Evolutionary conservation across 345 rosid genomes (phyloP), one percentile per base, ranked within the genome.

Genomic region (Camelina neglecta): DNA sequence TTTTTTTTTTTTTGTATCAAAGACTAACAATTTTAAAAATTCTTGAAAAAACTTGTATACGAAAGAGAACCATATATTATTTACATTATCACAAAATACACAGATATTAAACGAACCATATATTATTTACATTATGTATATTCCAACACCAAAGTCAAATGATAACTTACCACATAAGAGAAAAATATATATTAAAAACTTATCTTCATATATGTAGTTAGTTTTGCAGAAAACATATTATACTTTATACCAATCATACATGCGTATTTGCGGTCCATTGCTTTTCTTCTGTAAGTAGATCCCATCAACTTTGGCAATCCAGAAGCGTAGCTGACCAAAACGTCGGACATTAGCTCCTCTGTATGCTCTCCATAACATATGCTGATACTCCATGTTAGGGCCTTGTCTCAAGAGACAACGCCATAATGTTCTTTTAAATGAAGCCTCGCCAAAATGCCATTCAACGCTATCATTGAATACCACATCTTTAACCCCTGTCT

Each of bases 401-500:
- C 53, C 53, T 11, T 54, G 62, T 20, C 72, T 68, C 24, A 68
- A 39, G 18, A 38, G 62, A 68, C 62, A 68, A 11, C 7, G 7
- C 62, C 62, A 68, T 3, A 68, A 16, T 36, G 56, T 67, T 67
- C 72, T 57, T 29, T n/a, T 29, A 2, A 9, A 12, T 31, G 11
- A 11, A 31, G 31, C 20, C 41, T 61, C 49, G 3, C 33, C 18
- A 2, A 39, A 61, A 2, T 2, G 39, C 8, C 13, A 39, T 18
- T 39, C 31, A 8, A 7, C 42, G 4, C 3, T 6, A 12, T 15
- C 7, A 41, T 53, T 23, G 61, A 53, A 67, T 8, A 16, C 8
- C 9, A 67, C 35, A 11, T 67, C 38, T 2, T 9, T 24, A 6
- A 23, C 12, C 1, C 2, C 24, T 2, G 12, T 50, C 3, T 1